Conservation (phyloP, 116 monocot genomes). For the Dioscorea cayenensis region DNA sequence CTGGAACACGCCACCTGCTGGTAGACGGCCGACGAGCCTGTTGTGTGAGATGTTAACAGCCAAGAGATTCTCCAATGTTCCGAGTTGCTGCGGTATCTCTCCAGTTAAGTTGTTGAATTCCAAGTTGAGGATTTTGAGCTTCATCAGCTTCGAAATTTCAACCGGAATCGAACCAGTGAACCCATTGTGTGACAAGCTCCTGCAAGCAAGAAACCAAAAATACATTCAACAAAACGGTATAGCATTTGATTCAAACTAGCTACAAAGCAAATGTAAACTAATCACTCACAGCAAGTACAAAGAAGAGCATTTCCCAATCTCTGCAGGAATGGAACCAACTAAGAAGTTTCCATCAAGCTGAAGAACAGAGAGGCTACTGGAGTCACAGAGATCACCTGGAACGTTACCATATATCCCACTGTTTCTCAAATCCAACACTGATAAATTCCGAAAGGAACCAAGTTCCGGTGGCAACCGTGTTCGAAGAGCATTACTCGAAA, state of each 20-base stretch:
- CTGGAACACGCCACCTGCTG: constrained; percentile 45
- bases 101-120: constrained; percentile 61
- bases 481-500: constrained; percentile 53
- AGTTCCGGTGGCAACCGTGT: constrained; percentile 47
- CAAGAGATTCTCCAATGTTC: constrained; percentile 39
- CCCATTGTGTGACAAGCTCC: constrained; percentile 65
- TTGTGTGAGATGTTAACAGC: constrained; percentile 83
- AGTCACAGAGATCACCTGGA: constrained; percentile 53
- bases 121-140: constrained; percentile 65
- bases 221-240: background rate
- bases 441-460: constrained; percentile 47
- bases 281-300: constrained; percentile 61
- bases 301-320: constrained; percentile 59
- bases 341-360: constrained; percentile 61
- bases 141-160: constrained; percentile 37
- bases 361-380: constrained; percentile 43
- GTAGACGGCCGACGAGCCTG: constrained; percentile 60
- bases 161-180: constrained; percentile 60
- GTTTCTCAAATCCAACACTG: constrained; percentile 49
- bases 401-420: constrained; percentile 40
- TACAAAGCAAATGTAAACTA: background rate
- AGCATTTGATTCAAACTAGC: too few relatives aligned
- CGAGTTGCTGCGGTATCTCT: constrained; percentile 61
- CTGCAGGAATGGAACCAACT: constrained; percentile 50
- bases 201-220: constrained; percentile 4